Evolutionary conservation across 192 early-diverging fungal species (phyloP), one percentile per base, ranked within the genome.

Genomic region (Coemansia sp.): DNA sequence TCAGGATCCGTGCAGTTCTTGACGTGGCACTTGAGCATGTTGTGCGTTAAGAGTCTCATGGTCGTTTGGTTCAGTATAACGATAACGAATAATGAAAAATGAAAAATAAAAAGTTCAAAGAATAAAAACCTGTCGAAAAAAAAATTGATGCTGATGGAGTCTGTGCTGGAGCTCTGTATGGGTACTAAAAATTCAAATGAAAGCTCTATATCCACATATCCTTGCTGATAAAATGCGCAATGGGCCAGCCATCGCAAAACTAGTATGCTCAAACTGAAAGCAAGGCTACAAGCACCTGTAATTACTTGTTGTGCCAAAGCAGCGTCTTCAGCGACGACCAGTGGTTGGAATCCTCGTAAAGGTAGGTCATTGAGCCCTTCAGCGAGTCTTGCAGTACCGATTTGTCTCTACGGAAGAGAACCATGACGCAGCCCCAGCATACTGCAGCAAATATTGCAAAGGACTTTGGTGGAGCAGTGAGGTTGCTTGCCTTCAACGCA

Each of bases 11-110:
- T 89, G 87, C 97, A 99, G 83, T 89, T 89, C 81, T 95, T 96
- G 75, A 93, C 97, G 75, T 97, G 94, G 90, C 97, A 99, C 85
- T 95, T 93, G 62, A 99, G 89, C 94, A 99, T 94, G 81, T 99
- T 99, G 87, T 99, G 97, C 37, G 95, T 96, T 44, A 99, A 89
- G 68, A 99, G 91, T 84, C 96, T 89, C 89, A 91, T 92, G 65
- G 21, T 64, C 14, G 39, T 41, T 41, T 41, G 11, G 39, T 41
- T 41, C 9, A 38, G 53, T 21, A 37, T 12, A 25, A 55, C 38
- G 42, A 58, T 57, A 23, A 74, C 37, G 64, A 64, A 63, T 25
- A 60, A 62, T 55, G 31, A 51, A 50, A 8, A 55, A 15, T 29
- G 10, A 17, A 34, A 27, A 27, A 27, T 27, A 10, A 32, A 15